A percentile compares a stretch with the other conserved stretches of the same genome.
phyloP scores from a whole-genome alignment of 225 moss, liverwort and hornwort genomes.

The Anthoceros angustus region DNA sequence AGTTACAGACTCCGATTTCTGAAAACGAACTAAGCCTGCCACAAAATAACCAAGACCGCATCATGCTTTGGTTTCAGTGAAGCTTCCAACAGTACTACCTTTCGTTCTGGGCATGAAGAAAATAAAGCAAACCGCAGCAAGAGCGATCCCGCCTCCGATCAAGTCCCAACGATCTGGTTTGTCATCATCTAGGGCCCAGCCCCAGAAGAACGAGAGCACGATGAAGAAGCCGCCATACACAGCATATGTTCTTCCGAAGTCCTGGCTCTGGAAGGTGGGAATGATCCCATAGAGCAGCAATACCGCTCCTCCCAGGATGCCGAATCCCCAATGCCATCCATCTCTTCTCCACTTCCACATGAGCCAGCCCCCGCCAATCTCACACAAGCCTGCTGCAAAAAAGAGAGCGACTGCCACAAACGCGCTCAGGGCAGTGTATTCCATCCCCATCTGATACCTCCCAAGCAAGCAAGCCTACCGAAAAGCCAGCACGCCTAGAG shows the following conservation, averaged over 20 bases:
- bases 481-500: too few relatives aligned
- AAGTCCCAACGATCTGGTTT: conserved; percentile 75
- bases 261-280: conserved; percentile 63
- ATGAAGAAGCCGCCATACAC: conserved; percentile 91
- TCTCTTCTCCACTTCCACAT: conserved; percentile 90
- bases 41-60: too few relatives aligned
- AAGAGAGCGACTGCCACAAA: conserved; percentile 43
- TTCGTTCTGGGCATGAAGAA: conserved; percentile 52
- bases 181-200: conserved; percentile 61
- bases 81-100: not conserved
- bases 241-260: conserved; percentile 78
- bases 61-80: too few relatives aligned
- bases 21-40: too few relatives aligned
- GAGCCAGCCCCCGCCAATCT: conserved; percentile 91
- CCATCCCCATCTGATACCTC: conserved; percentile 8
- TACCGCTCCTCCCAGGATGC: conserved; percentile 45
- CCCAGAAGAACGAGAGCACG: conserved; percentile 68
- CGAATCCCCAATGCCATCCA: conserved; percentile 67
- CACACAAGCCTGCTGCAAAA: conserved; percentile 49
- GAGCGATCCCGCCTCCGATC: conserved; percentile 55
- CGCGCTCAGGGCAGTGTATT: conserved; percentile 30
- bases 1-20: too few relatives aligned
- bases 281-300: conserved; percentile 56
- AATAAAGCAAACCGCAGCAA: conserved; percentile 52
- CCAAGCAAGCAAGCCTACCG: not conserved